Base-by-base conservation (phyloP, 2,329 filamentous ascomycete species). In the Pseudophaeomoniella oleicola region DNA sequence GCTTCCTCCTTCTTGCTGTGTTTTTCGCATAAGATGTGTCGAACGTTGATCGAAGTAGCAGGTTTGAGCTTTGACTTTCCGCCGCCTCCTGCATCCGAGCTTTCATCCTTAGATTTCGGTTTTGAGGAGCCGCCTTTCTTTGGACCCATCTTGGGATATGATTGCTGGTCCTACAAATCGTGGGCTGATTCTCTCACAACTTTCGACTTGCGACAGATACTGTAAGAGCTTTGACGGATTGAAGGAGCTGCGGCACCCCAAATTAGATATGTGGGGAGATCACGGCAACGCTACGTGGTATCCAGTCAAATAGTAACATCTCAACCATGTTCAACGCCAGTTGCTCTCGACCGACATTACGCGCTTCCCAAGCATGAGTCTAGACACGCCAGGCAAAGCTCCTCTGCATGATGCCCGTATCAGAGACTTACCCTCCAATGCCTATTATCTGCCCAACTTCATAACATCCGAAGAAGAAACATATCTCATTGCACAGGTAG, bases 371-470 rank as follows among this genome's bases (percentile, higher is more conserved):
- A n/a, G n/a, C n/a, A n/a, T n/a, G n/a, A n/a, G n/a, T n/a, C n/a
- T n/a, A n/a, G n/a, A n/a, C n/a, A n/a, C n/a, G n/a, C n/a, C n/a
- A n/a, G n/a, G n/a, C n/a, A n/a, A n/a, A n/a, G n/a, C n/a, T n/a
- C n/a, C 56, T 31, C 64, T 78, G 16, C 64, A 74, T 34, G 53
- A 65, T 22, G 63, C 57, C 37, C 63, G 58, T 44, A 69, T 87
- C 41, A 43, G 55, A 5, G 49, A 49, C 19, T 63, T 86, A 2
- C 80, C 81, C 3, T 54, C 67, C 1, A 62, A 69, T 19, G 81
- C 84, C 37, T 94, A 79, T 62, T 94, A 96, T 60, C 79, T 94
- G 39, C 70, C 85, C 5, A 67, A 87, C 54, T 94, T 94, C 60
- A 80, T 96, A 54, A 79, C 71, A 3, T 57, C 65, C 37, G 72